Evolutionary conservation across 2,329 filamentous ascomycete species (phyloP), one percentile per base, ranked within the genome.

Genomic region (Aureobasidium mangrovei): DNA sequence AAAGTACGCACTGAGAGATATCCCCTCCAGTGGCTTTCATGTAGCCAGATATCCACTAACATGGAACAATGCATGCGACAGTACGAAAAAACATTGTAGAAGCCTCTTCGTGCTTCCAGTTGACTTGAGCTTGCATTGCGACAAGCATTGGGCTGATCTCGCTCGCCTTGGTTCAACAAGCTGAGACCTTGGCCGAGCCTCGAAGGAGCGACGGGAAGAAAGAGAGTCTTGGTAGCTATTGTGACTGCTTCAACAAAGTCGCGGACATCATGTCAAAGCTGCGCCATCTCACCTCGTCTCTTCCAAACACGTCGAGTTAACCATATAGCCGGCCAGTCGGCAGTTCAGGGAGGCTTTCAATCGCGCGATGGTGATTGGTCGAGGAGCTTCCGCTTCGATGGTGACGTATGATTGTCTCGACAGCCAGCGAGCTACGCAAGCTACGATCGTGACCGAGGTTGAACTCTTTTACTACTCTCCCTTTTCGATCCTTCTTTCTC

Each of bases 301-400:
- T 49, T 12, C 9, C 24, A 32, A 39, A 39, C 27, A 49, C 36
- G 46, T 40, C 35, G 27, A 32, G 27, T 4, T 12, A 32, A 31
- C 46, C 27, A 49, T 49, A 49, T 40, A 38, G 35, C 6, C 46
- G 46, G 46, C 46, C 31, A 49, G 46, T 49, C 35, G 27, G 40
- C 40, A 18, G 18, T 18, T 18, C 18, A 18, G 18, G 18, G 46
- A 28, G 40, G 46, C 33, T 49, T 32, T 35, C 40, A 49, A 49
- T 49, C 46, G 45, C 12, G 36, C 46, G 46, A 35, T 35, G 32
- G 32, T 35, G 32, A 10, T 35, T 35, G 32, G 7, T 35, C 32
- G 7, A 7, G 32, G 32, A 35, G 32, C 32, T 35, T 7, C 18
- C 18, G 18, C 18, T 18, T 18, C 18, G 18, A 18, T 18, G 3